Evolutionary conservation across 1,284 basidiomycete species (phyloP).

Genomic region (Ganoderma multipileum): DNA sequence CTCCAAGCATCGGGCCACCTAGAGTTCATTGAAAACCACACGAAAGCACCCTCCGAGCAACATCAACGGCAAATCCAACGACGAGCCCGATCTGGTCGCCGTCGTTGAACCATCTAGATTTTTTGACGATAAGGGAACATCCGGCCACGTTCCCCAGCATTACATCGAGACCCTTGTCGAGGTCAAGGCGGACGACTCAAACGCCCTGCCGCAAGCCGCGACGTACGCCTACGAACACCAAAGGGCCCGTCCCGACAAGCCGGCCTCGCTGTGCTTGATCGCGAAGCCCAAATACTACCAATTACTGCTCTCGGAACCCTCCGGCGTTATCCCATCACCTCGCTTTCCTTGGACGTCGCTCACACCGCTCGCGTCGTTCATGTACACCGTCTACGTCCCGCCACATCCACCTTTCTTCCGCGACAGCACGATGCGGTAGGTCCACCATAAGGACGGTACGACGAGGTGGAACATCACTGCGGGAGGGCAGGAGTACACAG

Average conservation of each 20-base stretch:
- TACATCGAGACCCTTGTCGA: no score
- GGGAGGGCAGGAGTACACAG: background rate
- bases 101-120: no score
- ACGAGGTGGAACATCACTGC: background rate
- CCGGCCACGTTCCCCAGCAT: no score
- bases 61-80: no score
- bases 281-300: slow-evolving; percentile 4
- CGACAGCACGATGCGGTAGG: background rate
- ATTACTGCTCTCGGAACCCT: slow-evolving; percentile 3
- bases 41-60: no score
- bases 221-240: background rate
- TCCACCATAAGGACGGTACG: background rate
- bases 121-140: no score
- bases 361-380: background rate
- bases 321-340: background rate
- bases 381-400: slow-evolving; percentile 13
- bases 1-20: no score
- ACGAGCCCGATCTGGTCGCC: no score
- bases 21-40: no score
- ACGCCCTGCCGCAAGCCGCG: background rate
- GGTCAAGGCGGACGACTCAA: background rate
- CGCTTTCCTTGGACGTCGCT: background rate
- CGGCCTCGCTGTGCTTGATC: background rate
- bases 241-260: background rate
- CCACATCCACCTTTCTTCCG: background rate